phyloP scores from a whole-genome alignment of 1,284 basidiomycete genomes.

The Boletus smithii region DNA sequence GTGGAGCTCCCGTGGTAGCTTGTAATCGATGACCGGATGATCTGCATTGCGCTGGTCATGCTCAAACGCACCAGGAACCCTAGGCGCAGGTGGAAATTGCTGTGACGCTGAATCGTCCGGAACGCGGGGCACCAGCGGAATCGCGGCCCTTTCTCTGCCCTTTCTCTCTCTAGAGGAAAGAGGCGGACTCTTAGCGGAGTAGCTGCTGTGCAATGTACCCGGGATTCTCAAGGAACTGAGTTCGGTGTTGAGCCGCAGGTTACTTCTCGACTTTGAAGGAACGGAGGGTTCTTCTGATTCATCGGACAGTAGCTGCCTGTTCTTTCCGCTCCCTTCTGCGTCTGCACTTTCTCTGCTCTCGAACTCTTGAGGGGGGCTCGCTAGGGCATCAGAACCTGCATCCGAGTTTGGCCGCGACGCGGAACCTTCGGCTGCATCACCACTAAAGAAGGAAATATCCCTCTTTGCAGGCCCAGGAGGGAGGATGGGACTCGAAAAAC shows the following conservation, averaged over 20 bases:
- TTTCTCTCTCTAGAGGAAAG: neutral
- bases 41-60: slow-evolving; percentile 11
- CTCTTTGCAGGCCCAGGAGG: neutral
- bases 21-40: slow-evolving; percentile 45
- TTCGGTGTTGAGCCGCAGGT: slow-evolving; percentile 6
- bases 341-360: slow-evolving; percentile 15
- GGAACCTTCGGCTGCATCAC: slow-evolving; percentile 7
- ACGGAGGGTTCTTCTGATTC: slow-evolving; percentile 5
- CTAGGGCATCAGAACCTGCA: slow-evolving; percentile 15
- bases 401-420: slow-evolving; percentile 16
- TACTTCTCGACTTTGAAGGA: neutral
- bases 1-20: slow-evolving; percentile 58
- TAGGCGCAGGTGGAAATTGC: neutral
- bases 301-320: slow-evolving; percentile 6
- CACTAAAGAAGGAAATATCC: slow-evolving; percentile 1
- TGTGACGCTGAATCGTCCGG: slow-evolving; percentile 1
- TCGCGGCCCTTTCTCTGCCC: slow-evolving; percentile 1
- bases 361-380: slow-evolving; percentile 14
- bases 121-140: neutral
- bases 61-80: slow-evolving; percentile 5
- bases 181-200: neutral
- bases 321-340: slow-evolving; percentile 12
- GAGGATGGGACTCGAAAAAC: slow-evolving; percentile 18
- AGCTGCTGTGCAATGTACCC: slow-evolving; percentile 1
- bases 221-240: neutral